A percentile compares a stretch with the other conserved stretches of the same genome.
These are phyloP conservation scores for Aspergillus tubingensis DNA, from an alignment of 2,329 filamentous ascomycete genomes.

Conservation along the genomic window DNA sequence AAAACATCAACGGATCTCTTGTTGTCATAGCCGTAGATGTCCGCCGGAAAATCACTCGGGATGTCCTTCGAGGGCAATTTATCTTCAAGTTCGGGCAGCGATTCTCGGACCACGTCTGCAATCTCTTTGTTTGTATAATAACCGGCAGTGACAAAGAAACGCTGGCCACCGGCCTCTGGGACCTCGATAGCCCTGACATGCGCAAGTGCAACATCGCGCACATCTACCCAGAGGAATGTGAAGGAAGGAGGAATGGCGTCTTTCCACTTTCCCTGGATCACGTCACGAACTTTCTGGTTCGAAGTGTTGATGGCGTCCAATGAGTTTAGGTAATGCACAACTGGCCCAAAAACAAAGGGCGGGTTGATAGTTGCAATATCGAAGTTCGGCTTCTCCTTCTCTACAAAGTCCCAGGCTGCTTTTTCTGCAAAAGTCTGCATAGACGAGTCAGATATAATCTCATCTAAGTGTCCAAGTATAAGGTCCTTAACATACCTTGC, in stretches of 20 bases:
- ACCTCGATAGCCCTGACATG: slow-evolving; percentile 51
- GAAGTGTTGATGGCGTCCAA: slow-evolving; percentile 71
- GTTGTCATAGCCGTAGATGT: slow-evolving; percentile 42
- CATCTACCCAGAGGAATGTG: slow-evolving; percentile 60
- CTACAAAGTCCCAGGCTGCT: slow-evolving; percentile 66
- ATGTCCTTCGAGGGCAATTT: slow-evolving; percentile 43
- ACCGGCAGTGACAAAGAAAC: slow-evolving; percentile 49
- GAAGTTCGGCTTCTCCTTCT: slow-evolving; percentile 59
- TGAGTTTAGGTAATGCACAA: slow-evolving; percentile 64
- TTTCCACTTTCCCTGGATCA: slow-evolving; percentile 65
- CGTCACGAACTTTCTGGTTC: slow-evolving; percentile 65
- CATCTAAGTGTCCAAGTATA: not conserved
- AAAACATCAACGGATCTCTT: slow-evolving; percentile 43
- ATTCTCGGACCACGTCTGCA: slow-evolving; percentile 44
- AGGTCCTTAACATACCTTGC: slow-evolving; percentile 49
- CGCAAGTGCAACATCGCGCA: slow-evolving; percentile 51
- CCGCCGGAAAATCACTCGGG: slow-evolving; percentile 31
- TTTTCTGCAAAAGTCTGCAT: slow-evolving; percentile 61
- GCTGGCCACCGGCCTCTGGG: slow-evolving; percentile 47
- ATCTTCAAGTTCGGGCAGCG: slow-evolving; percentile 44
- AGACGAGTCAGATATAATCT: not conserved
- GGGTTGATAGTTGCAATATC: slow-evolving; percentile 63
- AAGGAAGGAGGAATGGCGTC: slow-evolving; percentile 60
- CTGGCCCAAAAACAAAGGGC: slow-evolving; percentile 64
- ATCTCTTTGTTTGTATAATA: slow-evolving; percentile 46